Percentiles rank a stretch among this genome's conserved stretches.
Evolutionary conservation across 192 early-diverging fungal species (phyloP).

Genomic region (Pilaira anomala): DNA sequence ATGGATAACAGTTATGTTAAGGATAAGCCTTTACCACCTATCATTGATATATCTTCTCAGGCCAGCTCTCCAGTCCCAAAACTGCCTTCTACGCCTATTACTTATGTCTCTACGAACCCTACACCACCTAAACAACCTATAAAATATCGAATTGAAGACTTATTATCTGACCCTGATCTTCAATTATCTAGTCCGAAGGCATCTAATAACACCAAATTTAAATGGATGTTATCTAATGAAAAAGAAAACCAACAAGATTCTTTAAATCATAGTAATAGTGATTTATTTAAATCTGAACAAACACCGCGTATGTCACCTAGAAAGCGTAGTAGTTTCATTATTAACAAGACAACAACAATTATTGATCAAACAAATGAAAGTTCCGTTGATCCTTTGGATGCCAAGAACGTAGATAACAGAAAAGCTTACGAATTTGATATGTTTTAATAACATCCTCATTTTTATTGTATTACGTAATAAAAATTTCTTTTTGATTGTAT

Average conservation of each 20-base stretch:
- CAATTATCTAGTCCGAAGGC: background rate
- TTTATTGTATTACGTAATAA: too few species aligned
- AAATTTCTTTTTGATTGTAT: too few species aligned
- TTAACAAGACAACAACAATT: background rate
- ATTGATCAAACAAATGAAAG: background rate
- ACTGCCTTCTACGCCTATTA: background rate
- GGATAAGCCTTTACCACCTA: background rate
- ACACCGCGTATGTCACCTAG: background rate
- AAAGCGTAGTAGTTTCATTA: slow-evolving; percentile 20
- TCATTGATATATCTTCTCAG: background rate
- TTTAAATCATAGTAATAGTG: background rate
- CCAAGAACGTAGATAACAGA: slow-evolving; percentile 28
- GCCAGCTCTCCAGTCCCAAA: background rate
- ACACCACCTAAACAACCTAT: slow-evolving; percentile 25
- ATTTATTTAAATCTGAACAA: slow-evolving; percentile 7
- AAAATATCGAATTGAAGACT: slow-evolving; percentile 31
- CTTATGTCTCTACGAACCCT: slow-evolving; percentile 22
- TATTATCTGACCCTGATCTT: slow-evolving; percentile 25
- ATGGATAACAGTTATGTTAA: background rate
- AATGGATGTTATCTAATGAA: slow-evolving; percentile 25
- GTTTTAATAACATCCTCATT: background rate
- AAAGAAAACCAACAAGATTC: slow-evolving; percentile 1
- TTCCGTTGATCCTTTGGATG: slow-evolving; percentile 31
- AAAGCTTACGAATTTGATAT: slow-evolving; percentile 27
- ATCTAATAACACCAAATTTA: slow-evolving; percentile 18